These are phyloP conservation scores for Priceomyces fermenticarens DNA, from an alignment of 805 yeast species.

Conservation along the genomic window DNA sequence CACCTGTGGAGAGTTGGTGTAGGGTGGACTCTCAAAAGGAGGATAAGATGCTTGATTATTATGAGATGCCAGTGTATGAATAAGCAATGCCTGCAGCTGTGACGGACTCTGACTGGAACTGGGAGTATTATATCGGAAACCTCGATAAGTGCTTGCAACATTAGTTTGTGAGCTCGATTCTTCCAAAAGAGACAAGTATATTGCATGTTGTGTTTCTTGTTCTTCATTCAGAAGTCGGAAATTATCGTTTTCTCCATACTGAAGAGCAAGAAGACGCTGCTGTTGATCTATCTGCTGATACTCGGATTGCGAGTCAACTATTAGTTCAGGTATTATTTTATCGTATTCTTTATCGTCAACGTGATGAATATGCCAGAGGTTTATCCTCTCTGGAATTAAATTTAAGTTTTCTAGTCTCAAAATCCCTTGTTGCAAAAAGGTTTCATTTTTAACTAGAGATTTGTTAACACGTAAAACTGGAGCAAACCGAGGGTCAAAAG, in stretches of 20 bases:
- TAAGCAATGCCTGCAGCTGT: too few relatives aligned
- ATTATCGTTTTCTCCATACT: background rate
- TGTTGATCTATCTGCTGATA: background rate
- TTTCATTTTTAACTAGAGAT: conserved; percentile 12
- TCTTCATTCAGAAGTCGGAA: conserved; percentile 1
- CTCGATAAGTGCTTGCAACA: conserved; percentile 1
- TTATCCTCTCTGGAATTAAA: conserved; percentile 19
- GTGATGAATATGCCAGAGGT: conserved; percentile 25
- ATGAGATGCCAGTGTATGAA: background rate
- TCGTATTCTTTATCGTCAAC: conserved; percentile 26
- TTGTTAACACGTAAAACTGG: conserved; percentile 24
- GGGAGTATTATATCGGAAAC: conserved; percentile 4
- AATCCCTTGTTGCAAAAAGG: conserved; percentile 10
- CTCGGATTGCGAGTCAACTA: conserved; percentile 3
- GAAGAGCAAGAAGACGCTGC: background rate
- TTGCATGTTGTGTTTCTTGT: conserved; percentile 6
- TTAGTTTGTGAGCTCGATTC: background rate
- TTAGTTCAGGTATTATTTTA: conserved; percentile 17
- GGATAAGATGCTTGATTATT: background rate
- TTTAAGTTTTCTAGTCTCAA: conserved; percentile 17
- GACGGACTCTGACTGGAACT: background rate
- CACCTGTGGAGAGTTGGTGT: background rate
- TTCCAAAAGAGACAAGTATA: conserved; percentile 6
- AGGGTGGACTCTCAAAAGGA: background rate
- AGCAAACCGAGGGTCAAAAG: conserved; percentile 25